phyloP scores from a whole-genome alignment of 2,329 filamentous ascomycete genomes.

The Colletotrichum aenigma region DNA sequence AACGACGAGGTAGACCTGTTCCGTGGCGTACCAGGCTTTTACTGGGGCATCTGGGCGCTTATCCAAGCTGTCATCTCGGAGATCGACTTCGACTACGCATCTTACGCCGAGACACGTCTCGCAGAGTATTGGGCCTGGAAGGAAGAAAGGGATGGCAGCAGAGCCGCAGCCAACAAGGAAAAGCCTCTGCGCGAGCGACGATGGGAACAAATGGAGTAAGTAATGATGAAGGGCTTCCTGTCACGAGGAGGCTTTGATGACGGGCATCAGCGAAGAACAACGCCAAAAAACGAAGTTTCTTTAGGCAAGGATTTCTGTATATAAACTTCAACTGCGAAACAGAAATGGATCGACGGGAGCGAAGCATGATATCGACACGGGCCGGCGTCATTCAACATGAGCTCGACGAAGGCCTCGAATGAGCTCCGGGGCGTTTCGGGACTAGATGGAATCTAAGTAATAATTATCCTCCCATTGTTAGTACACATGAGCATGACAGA shows the following conservation, averaged over 20 bases:
- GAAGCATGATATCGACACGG: conserved; percentile 22
- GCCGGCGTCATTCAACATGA: conserved; percentile 38
- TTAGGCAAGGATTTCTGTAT: conserved; percentile 19
- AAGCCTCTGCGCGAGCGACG: conserved; percentile 77
- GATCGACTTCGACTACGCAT: conserved; percentile 96
- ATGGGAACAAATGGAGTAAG: conserved; percentile 67
- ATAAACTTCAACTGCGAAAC: conserved; percentile 23
- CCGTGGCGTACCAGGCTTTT: conserved; percentile 87
- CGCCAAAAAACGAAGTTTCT: neutral
- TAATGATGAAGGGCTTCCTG: neutral
- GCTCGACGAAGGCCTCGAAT: conserved; percentile 26
- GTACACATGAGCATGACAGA: neutral
- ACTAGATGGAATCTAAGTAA: neutral
- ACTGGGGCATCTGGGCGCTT: conserved; percentile 92
- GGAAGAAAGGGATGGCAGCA: conserved; percentile 69
- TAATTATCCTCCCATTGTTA: neutral
- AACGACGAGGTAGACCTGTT: conserved; percentile 84
- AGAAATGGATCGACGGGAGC: conserved; percentile 21
- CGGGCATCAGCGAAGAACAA: neutral
- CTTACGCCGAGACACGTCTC: conserved; percentile 84
- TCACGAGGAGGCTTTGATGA: neutral
- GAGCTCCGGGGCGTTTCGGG: conserved; percentile 12
- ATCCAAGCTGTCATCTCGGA: conserved; percentile 94
- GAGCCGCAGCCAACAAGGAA: conserved; percentile 56
- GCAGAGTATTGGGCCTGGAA: conserved; percentile 96